These are phyloP conservation scores for Dioscorea alata DNA, from an alignment of 106 monocot species.

Conservation along the genomic window DNA sequence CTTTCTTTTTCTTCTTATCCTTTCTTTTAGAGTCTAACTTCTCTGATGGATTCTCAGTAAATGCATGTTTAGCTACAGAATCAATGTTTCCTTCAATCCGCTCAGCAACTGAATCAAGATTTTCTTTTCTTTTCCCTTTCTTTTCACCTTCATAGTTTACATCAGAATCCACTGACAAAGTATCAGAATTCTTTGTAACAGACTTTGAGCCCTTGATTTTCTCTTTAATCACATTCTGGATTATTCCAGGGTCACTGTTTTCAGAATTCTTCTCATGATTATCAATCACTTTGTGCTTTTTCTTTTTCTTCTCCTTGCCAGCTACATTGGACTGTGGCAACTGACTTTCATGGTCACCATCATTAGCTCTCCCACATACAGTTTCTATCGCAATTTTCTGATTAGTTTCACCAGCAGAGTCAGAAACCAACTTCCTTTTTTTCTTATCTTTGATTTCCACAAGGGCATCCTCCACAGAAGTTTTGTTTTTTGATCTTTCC, in stretches of 20 bases:
- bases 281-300: conserved; percentile 20
- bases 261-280: conserved; percentile 6
- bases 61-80: not conserved
- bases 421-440: conserved; percentile 15
- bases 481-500: not conserved
- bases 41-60: not conserved
- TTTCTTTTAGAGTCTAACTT: conserved; percentile 4
- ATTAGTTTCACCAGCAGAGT: conserved; percentile 8
- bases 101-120: conserved; percentile 1
- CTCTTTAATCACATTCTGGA: conserved; percentile 14
- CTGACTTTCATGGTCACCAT: conserved; percentile 6
- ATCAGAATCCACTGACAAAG: not conserved
- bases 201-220: conserved; percentile 20
- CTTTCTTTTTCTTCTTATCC: conserved; percentile 29
- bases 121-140: conserved; percentile 27
- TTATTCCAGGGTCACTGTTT: not conserved
- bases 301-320: conserved; percentile 27
- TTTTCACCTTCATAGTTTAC: conserved; percentile 15
- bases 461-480: not conserved
- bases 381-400: conserved; percentile 1
- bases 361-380: not conserved
- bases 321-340: not conserved
- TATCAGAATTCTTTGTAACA: not conserved
- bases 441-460: conserved; percentile 30
- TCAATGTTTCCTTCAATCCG: not conserved